Conservation (phyloP, 306 rosid genomes). For the Citrullus amarus region DNA sequence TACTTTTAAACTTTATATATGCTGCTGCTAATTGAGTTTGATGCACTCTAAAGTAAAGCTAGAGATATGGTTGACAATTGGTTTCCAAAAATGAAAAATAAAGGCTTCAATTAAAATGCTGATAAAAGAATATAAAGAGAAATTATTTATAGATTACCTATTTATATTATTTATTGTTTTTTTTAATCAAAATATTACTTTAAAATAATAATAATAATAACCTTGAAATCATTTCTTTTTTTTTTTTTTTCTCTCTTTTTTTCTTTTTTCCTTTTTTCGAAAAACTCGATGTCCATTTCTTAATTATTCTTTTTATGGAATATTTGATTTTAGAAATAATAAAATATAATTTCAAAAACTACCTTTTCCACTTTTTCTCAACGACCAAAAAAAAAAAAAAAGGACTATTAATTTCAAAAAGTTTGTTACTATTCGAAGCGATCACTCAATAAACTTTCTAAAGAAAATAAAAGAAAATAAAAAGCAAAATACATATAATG, state of each 20-base stretch:
- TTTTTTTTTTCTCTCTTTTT: too few relatives aligned
- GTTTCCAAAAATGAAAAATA: neutral
- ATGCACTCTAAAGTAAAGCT: constrained; percentile 5
- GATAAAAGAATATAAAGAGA: neutral
- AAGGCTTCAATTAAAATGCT: neutral
- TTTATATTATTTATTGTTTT: too few relatives aligned
- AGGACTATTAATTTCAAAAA: too few relatives aligned
- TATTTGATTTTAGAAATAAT: neutral
- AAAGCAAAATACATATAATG: neutral
- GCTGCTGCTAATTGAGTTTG: neutral
- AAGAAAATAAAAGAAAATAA: neutral
- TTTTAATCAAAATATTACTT: too few relatives aligned
- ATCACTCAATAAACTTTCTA: neutral
- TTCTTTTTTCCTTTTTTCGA: too few relatives aligned
- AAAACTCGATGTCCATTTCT: too few relatives aligned
- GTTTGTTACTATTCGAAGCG: neutral
- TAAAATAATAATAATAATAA: too few relatives aligned
- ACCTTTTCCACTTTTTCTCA: neutral
- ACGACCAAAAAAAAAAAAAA: too few relatives aligned
- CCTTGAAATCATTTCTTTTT: too few relatives aligned
- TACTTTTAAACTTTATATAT: neutral
- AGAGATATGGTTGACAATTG: neutral
- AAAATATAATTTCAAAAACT: neutral
- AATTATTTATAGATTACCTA: neutral
- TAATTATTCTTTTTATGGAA: neutral